Percentiles rank a stretch among this genome's conserved stretches.
Evolutionary conservation across 345 rosid genomes (phyloP).

Genomic region (Bretschneidera sinensis): DNA sequence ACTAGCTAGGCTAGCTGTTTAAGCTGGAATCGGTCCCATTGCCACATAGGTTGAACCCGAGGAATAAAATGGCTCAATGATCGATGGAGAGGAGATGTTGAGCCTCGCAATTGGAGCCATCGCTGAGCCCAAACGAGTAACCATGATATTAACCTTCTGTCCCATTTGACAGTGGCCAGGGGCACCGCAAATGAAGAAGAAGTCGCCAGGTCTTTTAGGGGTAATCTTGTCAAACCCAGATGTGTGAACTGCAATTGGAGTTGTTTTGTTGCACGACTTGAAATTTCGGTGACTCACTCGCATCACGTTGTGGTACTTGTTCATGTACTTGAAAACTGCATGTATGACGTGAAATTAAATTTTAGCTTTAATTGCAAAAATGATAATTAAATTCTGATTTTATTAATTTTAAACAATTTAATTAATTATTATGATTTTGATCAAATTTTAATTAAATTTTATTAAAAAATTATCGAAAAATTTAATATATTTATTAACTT

Average conservation of each 20-base stretch:
- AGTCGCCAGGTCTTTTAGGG: constrained; percentile 19
- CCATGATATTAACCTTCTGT: constrained; percentile 24
- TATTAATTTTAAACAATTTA: too few species aligned
- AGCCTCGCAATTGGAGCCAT: not conserved
- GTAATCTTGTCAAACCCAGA: constrained; percentile 22
- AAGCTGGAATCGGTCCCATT: constrained; percentile 10
- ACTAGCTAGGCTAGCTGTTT: too few species aligned
- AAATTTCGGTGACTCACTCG: constrained; percentile 21
- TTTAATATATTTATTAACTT: too few species aligned
- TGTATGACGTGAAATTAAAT: too few species aligned
- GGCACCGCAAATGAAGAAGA: constrained; percentile 25
- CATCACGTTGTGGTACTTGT: constrained; percentile 28
- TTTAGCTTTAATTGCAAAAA: too few species aligned
- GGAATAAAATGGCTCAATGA: constrained; percentile 6
- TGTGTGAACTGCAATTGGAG: constrained; percentile 19
- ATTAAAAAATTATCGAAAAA: too few species aligned
- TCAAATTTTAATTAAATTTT: too few species aligned
- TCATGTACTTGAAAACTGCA: constrained; percentile 29
- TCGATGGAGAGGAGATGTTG: not conserved
- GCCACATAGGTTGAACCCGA: constrained; percentile 10
- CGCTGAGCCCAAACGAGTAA: not conserved
- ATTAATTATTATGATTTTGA: too few species aligned
- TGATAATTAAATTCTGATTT: too few species aligned
- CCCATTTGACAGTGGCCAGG: constrained; percentile 32
- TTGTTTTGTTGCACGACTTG: constrained; percentile 22